Evolutionary conservation across 108 stramenopile genomes (phyloP), one percentile per base, ranked within the genome.

Genomic region (Pinguiococcus pyrenoidosus): DNA sequence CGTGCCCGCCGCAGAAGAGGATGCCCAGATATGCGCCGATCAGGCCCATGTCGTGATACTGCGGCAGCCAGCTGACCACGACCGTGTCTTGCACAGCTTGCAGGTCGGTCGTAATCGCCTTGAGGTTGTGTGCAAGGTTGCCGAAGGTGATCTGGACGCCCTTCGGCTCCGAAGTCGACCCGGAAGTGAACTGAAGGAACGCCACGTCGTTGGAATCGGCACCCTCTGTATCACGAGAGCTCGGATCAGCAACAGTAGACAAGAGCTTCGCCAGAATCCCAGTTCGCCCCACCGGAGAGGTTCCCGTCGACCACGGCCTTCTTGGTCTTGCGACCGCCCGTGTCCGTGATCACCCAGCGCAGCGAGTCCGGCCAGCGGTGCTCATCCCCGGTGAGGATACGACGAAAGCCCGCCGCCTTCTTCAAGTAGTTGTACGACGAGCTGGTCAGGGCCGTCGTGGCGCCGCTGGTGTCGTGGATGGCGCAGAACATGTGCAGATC

Each of bases 1-100:
- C 95, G 39, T 63, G 66, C 34, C 95, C 95, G 6, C 99, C 94
- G 53, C 93, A 95, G 46, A 86, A 96, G 12, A 93, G 56, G 4
- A 74, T 45, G 20, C 93, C 95, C 2, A 97, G 66, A 33, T 89
- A 76, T 5, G 82, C 78, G 29, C 95, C 99, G 44, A 99, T 96
- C 30, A 97, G 71, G 14, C 95, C 99, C 99, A 99, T 99, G 60
- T 99, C 99, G 56, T 99, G 99, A 64, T 99, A 99, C 70, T 97
- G 96, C 0, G 89, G 98, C n/a, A 99, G 72, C 95, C 98, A 99
- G 4, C 82, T 87, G 4, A 88, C 95, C 23, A 86, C 88, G 9
- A 82, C 68, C 1, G 97, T 96, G 43, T 74, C 74, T 12, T 62
- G 37, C 41, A 2, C 26, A 22, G 41, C 24, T 25, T 25, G 23